These are phyloP conservation scores for Vitrella brassicaformis DNA, from an alignment of 73 alveolate species.

Conservation along the genomic window DNA sequence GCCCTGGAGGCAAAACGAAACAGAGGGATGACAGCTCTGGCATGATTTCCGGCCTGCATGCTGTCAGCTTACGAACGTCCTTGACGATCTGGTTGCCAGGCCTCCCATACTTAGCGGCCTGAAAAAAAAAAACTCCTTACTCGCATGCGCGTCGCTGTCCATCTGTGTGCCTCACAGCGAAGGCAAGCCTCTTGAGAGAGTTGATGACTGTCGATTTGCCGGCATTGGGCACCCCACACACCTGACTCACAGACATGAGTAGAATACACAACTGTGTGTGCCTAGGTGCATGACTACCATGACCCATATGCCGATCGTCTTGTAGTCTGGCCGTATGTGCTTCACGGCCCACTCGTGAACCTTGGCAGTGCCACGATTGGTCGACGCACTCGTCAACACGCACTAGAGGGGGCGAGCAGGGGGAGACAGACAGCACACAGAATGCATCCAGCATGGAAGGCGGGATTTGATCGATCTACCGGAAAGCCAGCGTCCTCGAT, in stretches of 20 bases:
- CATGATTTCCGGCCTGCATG: too few species aligned
- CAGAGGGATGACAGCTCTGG: too few species aligned
- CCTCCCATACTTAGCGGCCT: not conserved
- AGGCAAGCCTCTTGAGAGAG: conserved; percentile 15
- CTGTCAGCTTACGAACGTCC: too few species aligned
- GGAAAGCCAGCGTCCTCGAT: too few species aligned
- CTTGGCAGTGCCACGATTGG: conserved; percentile 16
- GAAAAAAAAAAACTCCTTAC: not conserved
- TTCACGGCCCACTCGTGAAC: conserved; percentile 8
- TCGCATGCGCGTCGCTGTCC: conserved; percentile 15
- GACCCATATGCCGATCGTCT: conserved; percentile 48
- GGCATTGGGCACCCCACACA: conserved; percentile 55
- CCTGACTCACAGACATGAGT: too few species aligned
- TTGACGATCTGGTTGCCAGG: conserved; percentile 46
- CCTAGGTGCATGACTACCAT: too few species aligned
- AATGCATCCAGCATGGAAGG: too few species aligned
- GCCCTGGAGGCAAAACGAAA: too few species aligned
- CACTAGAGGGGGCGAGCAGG: too few species aligned
- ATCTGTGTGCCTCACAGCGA: conserved; percentile 3
- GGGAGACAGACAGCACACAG: too few species aligned
- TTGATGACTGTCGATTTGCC: conserved; percentile 54
- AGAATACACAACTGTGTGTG: too few species aligned
- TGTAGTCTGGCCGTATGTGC: conserved; percentile 24
- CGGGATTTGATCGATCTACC: too few species aligned
- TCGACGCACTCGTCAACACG: conserved; percentile 38